Percentiles rank a stretch among this genome's conserved stretches.
Conservation (phyloP, 2,329 filamentous ascomycete species). For the Stachybotrys chlorohalonatus region DNA sequence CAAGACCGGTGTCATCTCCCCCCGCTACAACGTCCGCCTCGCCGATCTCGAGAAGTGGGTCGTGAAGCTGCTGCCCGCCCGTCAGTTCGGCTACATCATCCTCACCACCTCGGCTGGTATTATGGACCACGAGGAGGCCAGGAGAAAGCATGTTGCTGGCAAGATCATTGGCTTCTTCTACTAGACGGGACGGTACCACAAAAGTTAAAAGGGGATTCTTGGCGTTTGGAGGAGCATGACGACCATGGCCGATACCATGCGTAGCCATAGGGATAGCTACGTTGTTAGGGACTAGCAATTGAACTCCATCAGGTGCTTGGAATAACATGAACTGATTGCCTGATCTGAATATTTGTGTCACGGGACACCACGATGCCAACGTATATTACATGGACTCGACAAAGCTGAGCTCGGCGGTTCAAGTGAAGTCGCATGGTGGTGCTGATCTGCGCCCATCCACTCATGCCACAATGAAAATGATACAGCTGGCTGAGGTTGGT, state of each 20-base stretch:
- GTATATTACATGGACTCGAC: too few relatives aligned
- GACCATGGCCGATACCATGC: slow-evolving; percentile 26
- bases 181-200: slow-evolving; percentile 40
- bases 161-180: slow-evolving; percentile 99
- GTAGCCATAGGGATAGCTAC: slow-evolving; percentile 20
- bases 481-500: too few relatives aligned
- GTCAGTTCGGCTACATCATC: slow-evolving; percentile 99
- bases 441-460: too few relatives aligned
- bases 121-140: slow-evolving; percentile 99
- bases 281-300: slow-evolving; percentile 24
- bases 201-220: slow-evolving; percentile 22
- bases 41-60: slow-evolving; percentile 99
- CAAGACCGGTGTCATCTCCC: slow-evolving; percentile 99
- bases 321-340: not conserved
- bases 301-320: slow-evolving; percentile 8
- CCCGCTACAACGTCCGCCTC: slow-evolving; percentile 98
- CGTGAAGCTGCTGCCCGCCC: slow-evolving; percentile 94
- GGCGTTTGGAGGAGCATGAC: slow-evolving; percentile 26
- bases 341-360: slow-evolving; percentile 17
- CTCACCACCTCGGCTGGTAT: slow-evolving; percentile 98
- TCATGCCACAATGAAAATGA: too few relatives aligned
- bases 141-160: slow-evolving; percentile 97
- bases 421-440: too few relatives aligned
- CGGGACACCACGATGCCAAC: not conserved
- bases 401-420: too few relatives aligned